Evolutionary conservation across 2,329 filamentous ascomycete species (phyloP).

Genomic region (Talaromyces sp.): DNA sequence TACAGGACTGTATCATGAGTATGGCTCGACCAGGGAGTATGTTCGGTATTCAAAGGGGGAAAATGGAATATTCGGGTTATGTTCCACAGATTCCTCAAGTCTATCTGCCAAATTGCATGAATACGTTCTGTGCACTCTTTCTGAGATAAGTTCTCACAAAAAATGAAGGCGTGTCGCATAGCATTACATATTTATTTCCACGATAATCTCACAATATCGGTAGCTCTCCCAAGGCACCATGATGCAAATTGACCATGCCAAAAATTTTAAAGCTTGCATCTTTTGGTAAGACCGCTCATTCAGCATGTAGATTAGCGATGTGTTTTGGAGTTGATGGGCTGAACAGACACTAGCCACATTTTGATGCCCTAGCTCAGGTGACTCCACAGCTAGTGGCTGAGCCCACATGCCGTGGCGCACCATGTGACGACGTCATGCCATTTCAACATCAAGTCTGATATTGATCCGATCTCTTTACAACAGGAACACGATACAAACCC

Average conservation of each 20-base stretch:
- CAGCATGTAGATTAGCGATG: not conserved
- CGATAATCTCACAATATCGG: not conserved
- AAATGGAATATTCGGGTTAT: too few species aligned
- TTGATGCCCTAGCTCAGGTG: not conserved
- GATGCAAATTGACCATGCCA: not conserved
- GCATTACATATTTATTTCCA: not conserved
- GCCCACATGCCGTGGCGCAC: not conserved
- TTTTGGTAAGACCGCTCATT: not conserved
- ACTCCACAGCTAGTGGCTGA: not conserved
- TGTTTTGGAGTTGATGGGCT: not conserved
- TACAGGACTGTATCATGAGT: not conserved
- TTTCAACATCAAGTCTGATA: not conserved
- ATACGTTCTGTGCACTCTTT: not conserved
- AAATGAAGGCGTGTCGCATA: not conserved
- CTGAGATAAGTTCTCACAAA: not conserved
- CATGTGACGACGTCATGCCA: constrained; percentile 8
- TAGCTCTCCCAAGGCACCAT: not conserved
- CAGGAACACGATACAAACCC: not conserved
- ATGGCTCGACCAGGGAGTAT: not conserved
- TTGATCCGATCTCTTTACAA: not conserved
- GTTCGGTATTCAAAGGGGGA: too few species aligned
- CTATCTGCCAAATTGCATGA: not conserved
- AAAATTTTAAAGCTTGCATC: too few species aligned
- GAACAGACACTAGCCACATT: not conserved
- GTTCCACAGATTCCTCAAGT: not conserved